Evolutionary conservation across 345 rosid genomes (phyloP).

Genomic region (Syzygium oleosum): DNA sequence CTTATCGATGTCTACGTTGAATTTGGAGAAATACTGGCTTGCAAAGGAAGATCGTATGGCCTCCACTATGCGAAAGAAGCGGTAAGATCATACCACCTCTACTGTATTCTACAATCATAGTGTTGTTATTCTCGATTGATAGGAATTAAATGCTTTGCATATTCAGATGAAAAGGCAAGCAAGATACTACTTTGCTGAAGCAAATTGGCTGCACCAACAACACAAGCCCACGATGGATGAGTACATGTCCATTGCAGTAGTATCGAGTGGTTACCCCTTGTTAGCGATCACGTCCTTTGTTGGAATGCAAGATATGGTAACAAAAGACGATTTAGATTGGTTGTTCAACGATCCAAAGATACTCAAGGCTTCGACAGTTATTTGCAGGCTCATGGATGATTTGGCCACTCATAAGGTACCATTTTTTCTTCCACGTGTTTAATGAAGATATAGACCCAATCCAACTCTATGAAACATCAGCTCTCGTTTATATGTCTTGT

Average conservation of each 20-base stretch:
- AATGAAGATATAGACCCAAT: not conserved
- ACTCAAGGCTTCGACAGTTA: not conserved
- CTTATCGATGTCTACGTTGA: conserved; percentile 17
- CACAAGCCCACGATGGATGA: not conserved
- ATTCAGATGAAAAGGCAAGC: not conserved
- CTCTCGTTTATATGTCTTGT: not conserved
- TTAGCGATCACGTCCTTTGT: not conserved
- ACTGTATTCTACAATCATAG: not conserved
- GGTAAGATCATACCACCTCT: conserved; percentile 6
- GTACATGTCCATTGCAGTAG: not conserved
- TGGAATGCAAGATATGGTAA: conserved; percentile 6
- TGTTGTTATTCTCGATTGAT: not conserved
- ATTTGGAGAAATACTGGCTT: conserved; percentile 5
- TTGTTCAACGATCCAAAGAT: conserved; percentile 2
- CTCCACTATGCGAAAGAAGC: conserved; percentile 17
- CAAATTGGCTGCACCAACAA: not conserved
- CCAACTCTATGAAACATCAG: not conserved
- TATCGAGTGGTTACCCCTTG: not conserved
- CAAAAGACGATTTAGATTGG: too few species aligned
- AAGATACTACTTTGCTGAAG: not conserved
- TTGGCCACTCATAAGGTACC: conserved; percentile 11
- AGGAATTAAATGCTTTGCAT: not conserved
- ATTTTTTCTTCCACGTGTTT: not conserved
- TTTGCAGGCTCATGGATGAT: conserved; percentile 14
- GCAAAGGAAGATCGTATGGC: conserved; percentile 4